A percentile compares a stretch with the other conserved stretches of the same genome.
Evolutionary conservation across 2,329 filamentous ascomycete species (phyloP).

Genomic region (Penicillium sp.): DNA sequence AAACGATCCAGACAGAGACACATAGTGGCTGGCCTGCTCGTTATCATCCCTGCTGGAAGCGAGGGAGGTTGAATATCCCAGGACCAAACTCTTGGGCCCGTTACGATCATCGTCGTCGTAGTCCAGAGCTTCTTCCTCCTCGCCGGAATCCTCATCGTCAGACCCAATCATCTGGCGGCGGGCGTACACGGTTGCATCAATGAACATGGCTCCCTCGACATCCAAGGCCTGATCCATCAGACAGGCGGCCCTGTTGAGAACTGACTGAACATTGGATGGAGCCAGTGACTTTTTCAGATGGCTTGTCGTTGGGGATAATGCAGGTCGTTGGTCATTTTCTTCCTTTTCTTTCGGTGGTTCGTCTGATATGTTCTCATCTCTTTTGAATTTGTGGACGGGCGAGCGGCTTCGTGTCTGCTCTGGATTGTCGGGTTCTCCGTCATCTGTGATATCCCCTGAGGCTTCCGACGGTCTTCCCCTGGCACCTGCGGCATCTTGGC

Average conservation of each 20-base stretch:
- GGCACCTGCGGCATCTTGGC: too few species aligned
- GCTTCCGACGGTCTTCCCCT: not conserved
- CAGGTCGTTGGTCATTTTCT: conserved; percentile 11
- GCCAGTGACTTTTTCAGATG: conserved; percentile 18
- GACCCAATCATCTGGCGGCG: conserved; percentile 18
- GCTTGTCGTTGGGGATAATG: conserved; percentile 19
- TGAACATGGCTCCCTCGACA: conserved; percentile 23
- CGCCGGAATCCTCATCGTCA: not conserved
- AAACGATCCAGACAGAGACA: conserved; percentile 17
- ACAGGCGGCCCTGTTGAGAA: conserved; percentile 19
- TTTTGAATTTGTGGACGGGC: conserved; percentile 16
- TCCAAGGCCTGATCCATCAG: conserved; percentile 23
- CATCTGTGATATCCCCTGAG: not conserved
- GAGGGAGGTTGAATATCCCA: conserved; percentile 20
- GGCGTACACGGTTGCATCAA: conserved; percentile 21
- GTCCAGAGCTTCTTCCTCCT: not conserved
- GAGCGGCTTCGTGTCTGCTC: conserved; percentile 5
- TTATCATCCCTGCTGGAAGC: conserved; percentile 5
- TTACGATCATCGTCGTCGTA: conserved; percentile 3
- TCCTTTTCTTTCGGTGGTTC: not conserved
- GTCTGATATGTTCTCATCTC: not conserved
- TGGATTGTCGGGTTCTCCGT: not conserved
- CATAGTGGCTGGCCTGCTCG: conserved; percentile 12
- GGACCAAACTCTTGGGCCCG: conserved; percentile 16
- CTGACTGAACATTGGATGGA: conserved; percentile 16